phyloP scores from a whole-genome alignment of 306 rosid species.

The Castanopsis chinensis region DNA sequence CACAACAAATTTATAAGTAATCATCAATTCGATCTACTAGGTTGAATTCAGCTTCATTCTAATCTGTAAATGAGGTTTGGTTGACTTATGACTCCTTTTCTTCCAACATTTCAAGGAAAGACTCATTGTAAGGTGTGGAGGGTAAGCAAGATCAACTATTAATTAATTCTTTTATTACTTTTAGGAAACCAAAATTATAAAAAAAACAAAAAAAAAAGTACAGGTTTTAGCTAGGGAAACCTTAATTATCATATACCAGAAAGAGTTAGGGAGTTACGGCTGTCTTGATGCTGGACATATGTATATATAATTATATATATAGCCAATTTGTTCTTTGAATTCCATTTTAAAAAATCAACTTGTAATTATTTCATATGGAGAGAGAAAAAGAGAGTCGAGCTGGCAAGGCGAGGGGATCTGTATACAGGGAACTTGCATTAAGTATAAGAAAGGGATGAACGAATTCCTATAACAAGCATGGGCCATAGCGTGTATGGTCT shows the following conservation, averaged over 20 bases:
- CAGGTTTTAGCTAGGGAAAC: too few relatives aligned
- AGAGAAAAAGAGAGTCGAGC: background rate
- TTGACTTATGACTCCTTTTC: background rate
- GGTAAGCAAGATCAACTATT: background rate
- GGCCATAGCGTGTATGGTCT: too few relatives aligned
- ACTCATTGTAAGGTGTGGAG: background rate
- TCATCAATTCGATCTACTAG: too few relatives aligned
- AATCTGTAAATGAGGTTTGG: too few relatives aligned
- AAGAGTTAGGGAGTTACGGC: background rate
- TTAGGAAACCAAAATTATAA: too few relatives aligned
- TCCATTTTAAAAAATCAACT: background rate
- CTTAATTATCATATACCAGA: background rate
- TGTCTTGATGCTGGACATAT: background rate
- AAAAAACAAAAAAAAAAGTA: too few relatives aligned
- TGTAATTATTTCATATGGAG: background rate
- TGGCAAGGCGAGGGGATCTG: background rate
- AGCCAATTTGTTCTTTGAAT: background rate
- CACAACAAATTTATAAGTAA: too few relatives aligned
- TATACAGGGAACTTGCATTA: background rate
- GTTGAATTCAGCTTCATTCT: too few relatives aligned
- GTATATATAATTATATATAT: too few relatives aligned
- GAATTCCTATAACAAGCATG: background rate
- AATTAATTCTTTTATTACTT: too few relatives aligned
- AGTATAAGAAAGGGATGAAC: background rate
- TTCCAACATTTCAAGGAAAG: background rate